Conservation (phyloP, 2,329 filamentous ascomycete species). For the Orbilia javanica region DNA sequence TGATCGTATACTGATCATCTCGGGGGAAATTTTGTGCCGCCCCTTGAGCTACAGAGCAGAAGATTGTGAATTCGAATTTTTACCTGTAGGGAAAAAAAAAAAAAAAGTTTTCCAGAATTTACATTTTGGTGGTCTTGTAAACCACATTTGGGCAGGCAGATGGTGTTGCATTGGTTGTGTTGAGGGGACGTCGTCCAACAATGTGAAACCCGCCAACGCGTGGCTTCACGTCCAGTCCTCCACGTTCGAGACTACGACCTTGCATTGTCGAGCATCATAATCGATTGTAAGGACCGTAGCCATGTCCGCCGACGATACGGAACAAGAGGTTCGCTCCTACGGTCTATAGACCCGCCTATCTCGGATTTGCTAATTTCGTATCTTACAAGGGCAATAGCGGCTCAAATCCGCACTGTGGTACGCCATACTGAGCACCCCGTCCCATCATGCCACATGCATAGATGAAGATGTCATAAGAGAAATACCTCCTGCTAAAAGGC, state of each 20-base stretch:
- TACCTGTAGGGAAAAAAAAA: too few species aligned
- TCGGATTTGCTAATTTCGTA: constrained; percentile 23
- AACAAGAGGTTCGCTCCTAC: constrained; percentile 48
- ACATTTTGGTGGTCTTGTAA: too few species aligned
- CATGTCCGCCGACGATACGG: constrained; percentile 45
- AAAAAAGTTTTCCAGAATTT: constrained; percentile 14
- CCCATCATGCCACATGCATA: not conserved
- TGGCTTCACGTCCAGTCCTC: not conserved
- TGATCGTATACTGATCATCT: constrained; percentile 31
- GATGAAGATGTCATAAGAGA: not conserved
- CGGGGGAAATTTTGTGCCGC: constrained; percentile 23
- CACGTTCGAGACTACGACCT: not conserved
- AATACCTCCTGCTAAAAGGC: constrained; percentile 48
- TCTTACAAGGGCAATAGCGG: constrained; percentile 40
- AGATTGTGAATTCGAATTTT: not conserved
- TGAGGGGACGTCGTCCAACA: constrained; percentile 17
- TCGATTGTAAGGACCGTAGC: not conserved
- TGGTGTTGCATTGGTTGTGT: constrained; percentile 45
- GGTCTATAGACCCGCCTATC: not conserved
- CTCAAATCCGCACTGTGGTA: constrained; percentile 57
- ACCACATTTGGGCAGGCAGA: not conserved
- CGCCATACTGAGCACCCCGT: constrained; percentile 10
- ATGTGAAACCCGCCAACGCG: not conserved
- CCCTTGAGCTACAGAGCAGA: not conserved
- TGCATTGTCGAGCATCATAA: constrained; percentile 4